Evolutionary conservation across 2,329 filamentous ascomycete species (phyloP).

Genomic region (Sclerotinia spermophila): DNA sequence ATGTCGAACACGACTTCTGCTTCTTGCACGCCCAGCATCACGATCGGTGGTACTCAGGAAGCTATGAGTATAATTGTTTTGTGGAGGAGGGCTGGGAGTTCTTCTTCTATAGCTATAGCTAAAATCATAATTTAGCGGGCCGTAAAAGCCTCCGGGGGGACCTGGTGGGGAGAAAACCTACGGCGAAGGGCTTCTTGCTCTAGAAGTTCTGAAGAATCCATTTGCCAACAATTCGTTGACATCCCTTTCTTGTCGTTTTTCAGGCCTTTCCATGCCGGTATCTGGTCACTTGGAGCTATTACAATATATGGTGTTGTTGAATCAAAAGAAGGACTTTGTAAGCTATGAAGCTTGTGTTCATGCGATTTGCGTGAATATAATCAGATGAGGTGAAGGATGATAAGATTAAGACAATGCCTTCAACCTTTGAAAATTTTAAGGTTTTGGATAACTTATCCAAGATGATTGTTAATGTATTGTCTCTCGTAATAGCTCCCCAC

Average conservation of each 20-base stretch:
- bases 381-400: not conserved
- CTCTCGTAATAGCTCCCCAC: not conserved
- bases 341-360: not conserved
- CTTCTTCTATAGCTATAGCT: slow-evolving; percentile 15
- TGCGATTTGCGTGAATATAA: not conserved
- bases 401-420: not conserved
- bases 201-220: slow-evolving; percentile 50
- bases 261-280: slow-evolving; percentile 26
- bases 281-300: not conserved
- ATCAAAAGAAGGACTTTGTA: not conserved
- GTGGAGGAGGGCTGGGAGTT: slow-evolving; percentile 14
- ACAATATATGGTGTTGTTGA: not conserved
- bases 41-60: slow-evolving; percentile 18
- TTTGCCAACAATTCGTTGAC: slow-evolving; percentile 41
- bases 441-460: slow-evolving; percentile 2
- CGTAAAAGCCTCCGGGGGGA: not conserved
- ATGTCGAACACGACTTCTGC: slow-evolving; percentile 25
- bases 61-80: slow-evolving; percentile 17
- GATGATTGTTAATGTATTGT: not conserved
- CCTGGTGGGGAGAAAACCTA: slow-evolving; percentile 25
- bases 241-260: slow-evolving; percentile 22
- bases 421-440: not conserved
- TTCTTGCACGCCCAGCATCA: slow-evolving; percentile 21
- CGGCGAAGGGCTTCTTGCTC: slow-evolving; percentile 41
- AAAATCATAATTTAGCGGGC: not conserved